Evolutionary conservation across 768 basidiomycete species (phyloP), one percentile per base, ranked within the genome.

Genomic region (Pulveroboletus sp.): DNA sequence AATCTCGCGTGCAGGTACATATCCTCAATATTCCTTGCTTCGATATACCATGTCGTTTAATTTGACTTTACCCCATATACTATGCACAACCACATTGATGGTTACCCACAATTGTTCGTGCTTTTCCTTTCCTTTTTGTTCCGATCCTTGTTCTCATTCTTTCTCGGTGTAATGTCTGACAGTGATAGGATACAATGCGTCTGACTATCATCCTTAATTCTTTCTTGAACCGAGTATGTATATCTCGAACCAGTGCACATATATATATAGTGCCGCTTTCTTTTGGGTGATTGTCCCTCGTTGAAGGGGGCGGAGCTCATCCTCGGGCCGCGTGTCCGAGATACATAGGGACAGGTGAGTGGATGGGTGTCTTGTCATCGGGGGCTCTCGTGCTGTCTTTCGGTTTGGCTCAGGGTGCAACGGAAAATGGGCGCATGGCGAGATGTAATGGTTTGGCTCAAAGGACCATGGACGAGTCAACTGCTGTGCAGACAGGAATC

Each of bases 31-130:
- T 62, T 53, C 38, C 45, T 42, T 28, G 41, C 44, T 31, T 47
- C n/a, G 37, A 36, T 64, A 64, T 64, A 64, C 62, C 62, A 55
- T 38, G 17, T 50, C 52, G 37, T 50, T 47, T 64, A 56, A 64
- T 67, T 49, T 7, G 39, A 8, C 47, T 64, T 41, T 9, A 14
- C 12, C 32, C 14, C 21, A 27, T 36, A 47, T 57, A 49, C 31
- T 65, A 63, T 63, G 51, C 55, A 63, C 65, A 65, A 48, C 55
- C 37, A 43, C 32, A 2, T 28, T 21, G 48, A 57, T 28, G 46
- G 40, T 32, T 39, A 52, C 27, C 48, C 47, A 27, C n/a, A 1
- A 17, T 24, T 39, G 37, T 50, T 41, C 8, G 21, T 8, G 12
- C 30, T 30, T 5, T 17, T 9, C 5, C 6, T 41, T 28, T 41